Evolutionary conservation across 768 basidiomycete genomes (phyloP), one percentile per base, ranked within the genome.

Genomic region (Amanita subjunquillea): DNA sequence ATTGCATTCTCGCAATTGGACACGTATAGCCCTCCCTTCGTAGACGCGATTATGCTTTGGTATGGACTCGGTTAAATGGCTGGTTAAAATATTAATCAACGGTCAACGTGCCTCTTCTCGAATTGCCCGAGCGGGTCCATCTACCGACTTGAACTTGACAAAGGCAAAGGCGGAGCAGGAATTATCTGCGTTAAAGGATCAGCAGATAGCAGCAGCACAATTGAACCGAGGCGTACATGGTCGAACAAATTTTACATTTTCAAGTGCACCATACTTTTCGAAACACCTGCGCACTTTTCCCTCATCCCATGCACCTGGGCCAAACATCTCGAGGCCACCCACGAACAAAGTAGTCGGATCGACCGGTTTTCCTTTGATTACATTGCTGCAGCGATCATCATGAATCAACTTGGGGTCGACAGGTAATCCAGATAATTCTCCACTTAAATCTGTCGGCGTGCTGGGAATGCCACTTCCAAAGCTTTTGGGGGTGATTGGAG

Each of bases 81-180:
- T 51, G 42, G 25, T 32, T 25, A 13, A 12, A 20, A 34, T 13
- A n/a, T 43, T 3, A 47, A 47, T 17, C 36, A 25, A 20, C 15
- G 32, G 27, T 20, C 29, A 20, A 56, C 60, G 39, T 49, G 86
- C 88, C 73, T 88, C 81, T 63, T 77, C 77, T 27, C 64, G 65
- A 20, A 89, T 75, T 3, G 88, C 88, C 52, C 73, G 76, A n/a
- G 75, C 71, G n/a, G 87, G 78, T 30, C 79, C 71, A 7, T 83
- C 79, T 2, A 72, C 71, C 53, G 80, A 78, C 55, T 77, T 71
- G 62, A 83, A 91, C 62, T 76, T 84, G 54, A 91, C 77, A 59
- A 91, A 89, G 2, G 88, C 88, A 61, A 88, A 91, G 2, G 80
- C 86, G n/a, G 80, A 73, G 56, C 73, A 75, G 42, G 79, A 78